phyloP scores from a whole-genome alignment of 306 rosid genomes.

The Cucurbita argyrosperma region DNA sequence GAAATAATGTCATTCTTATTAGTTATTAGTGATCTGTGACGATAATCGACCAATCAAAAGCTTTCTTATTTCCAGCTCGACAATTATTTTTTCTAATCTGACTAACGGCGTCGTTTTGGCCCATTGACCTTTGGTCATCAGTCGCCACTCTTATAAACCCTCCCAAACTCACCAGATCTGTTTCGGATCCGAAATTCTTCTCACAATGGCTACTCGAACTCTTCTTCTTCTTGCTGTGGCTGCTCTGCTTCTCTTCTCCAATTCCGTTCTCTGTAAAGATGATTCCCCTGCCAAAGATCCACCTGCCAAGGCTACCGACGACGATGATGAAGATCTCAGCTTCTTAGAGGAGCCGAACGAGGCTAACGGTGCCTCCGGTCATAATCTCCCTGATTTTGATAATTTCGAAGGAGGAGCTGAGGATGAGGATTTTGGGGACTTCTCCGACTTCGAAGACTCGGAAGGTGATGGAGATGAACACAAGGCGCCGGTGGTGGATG shows the following conservation, averaged over 20 bases:
- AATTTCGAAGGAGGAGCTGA: constrained; percentile 14
- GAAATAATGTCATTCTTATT: neutral
- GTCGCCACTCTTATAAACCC: constrained; percentile 7
- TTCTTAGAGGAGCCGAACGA: constrained; percentile 63
- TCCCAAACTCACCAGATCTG: constrained; percentile 2
- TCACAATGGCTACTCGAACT: constrained; percentile 44
- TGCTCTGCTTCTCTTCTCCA: constrained; percentile 51
- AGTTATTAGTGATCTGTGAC: neutral
- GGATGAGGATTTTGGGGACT: constrained; percentile 38
- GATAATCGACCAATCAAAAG: neutral
- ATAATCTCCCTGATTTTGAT: constrained; percentile 22
- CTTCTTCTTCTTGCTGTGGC: constrained; percentile 30
- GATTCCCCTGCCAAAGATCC: constrained; percentile 15
- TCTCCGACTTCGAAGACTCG: constrained; percentile 38
- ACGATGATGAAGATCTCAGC: constrained; percentile 75
- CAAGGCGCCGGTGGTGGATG: constrained; percentile 56
- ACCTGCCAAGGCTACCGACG: constrained; percentile 7
- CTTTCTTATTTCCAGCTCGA: neutral
- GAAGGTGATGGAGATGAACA: constrained; percentile 24
- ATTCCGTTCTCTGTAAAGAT: constrained; percentile 21
- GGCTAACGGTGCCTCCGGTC: constrained; percentile 1
- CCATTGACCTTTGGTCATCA: neutral
- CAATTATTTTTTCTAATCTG: neutral
- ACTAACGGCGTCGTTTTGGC: neutral
- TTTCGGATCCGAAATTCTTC: constrained; percentile 2